Base-by-base conservation (phyloP, 2,329 filamentous ascomycete species). In the Spiromastix sp. region DNA sequence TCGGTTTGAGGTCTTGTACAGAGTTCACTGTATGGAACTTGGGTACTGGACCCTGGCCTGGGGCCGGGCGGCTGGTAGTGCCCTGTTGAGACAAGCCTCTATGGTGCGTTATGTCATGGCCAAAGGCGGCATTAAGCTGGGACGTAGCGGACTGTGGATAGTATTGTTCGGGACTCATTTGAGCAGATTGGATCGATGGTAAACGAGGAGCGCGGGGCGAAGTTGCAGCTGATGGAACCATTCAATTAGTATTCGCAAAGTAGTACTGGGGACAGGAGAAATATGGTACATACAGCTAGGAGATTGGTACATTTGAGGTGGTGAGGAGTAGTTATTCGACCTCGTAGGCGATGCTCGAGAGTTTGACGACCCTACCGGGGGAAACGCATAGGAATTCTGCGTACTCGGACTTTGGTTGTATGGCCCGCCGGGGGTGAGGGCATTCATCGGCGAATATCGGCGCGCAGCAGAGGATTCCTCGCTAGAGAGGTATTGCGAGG, bases 381-480 rank as follows among this genome's bases (percentile, higher is more conserved):
- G 81, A 64, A 72, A 70, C 30, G 60, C 59, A 46, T 71, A 71
- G 19, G 63, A 51, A 49, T 59, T 61, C 40, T 66, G 64, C 56
- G 68, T 67, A 54, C 66, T 75, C 42, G 68, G 74, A 56, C 67
- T 82, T 63, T 64, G 71, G 55, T 75, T 72, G 63, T 93, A 93
- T 21, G 85, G 79, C 37, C 83, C 81, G 21, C 80, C 77, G 26
- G 86, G 84, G 41, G 86, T 85, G 42, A 93, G 67, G 11, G 77
- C 74, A 57, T 94, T 89, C 87, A 95, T 95, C 44, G 89, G 91
- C 30, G 89, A 96, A 63, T 96, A 96, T 55, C 87, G 78, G 58
- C 93, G 84, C 40, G 86, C 84, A 38, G 85, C 85, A 33, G 84
- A 72, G 28, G 85, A 91, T 40, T 83, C 78, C 52, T 89, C 79